Conservation (phyloP, 768 basidiomycete species). For the Lyophyllum decastes region DNA sequence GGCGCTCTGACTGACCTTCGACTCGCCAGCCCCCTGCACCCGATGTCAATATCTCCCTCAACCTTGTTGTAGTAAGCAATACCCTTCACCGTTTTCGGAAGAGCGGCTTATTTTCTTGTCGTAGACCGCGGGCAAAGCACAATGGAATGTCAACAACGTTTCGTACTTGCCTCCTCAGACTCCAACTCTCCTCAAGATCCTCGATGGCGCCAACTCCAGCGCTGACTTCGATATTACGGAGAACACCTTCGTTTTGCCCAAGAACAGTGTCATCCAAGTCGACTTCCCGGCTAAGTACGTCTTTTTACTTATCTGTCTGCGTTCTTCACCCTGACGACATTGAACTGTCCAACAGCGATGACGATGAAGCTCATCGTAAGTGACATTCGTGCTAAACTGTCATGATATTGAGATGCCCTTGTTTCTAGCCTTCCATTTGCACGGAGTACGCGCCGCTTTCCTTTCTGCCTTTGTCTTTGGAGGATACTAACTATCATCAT, state of each 20-base stretch:
- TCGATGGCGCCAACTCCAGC: slow-evolving; percentile 30
- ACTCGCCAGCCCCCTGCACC: slow-evolving; percentile 19
- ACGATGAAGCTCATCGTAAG: slow-evolving; percentile 31
- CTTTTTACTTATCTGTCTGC: not conserved
- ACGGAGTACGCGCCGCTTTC: slow-evolving; percentile 22
- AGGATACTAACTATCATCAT: not conserved
- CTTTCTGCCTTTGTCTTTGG: not conserved
- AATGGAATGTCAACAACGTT: slow-evolving; percentile 35
- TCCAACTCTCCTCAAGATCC: slow-evolving; percentile 33
- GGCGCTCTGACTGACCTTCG: not conserved
- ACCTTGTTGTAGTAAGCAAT: slow-evolving; percentile 21
- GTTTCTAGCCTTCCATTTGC: slow-evolving; percentile 31
- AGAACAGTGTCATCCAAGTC: slow-evolving; percentile 39
- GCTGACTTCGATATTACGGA: slow-evolving; percentile 33
- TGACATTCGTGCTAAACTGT: not conserved
- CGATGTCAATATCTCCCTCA: slow-evolving; percentile 26
- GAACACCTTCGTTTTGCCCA: slow-evolving; percentile 39
- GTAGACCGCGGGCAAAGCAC: slow-evolving; percentile 22
- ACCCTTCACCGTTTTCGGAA: not conserved
- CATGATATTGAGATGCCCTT: not conserved
- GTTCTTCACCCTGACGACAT: no score
- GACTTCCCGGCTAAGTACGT: slow-evolving; percentile 29
- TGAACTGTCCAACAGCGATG: no score
- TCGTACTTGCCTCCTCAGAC: slow-evolving; percentile 29
- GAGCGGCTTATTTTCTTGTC: not conserved